Evolutionary conservation across 805 yeast species (phyloP), one percentile per base, ranked within the genome.

Genomic region (Yarrowia sp.): DNA sequence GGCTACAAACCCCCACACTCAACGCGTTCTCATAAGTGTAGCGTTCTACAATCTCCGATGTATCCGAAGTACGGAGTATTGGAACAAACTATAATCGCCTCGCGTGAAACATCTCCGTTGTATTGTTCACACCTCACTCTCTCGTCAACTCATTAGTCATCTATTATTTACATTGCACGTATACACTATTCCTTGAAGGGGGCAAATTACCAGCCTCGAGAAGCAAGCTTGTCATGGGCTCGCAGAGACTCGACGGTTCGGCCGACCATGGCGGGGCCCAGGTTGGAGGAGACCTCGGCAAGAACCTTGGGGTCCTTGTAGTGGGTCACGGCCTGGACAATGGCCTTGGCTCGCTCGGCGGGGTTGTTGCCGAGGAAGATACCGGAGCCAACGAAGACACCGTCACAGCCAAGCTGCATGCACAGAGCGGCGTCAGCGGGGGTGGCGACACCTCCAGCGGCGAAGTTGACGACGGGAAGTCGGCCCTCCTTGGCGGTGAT

Each of bases 401-500:
- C 92, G 75, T 88, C 92, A 74, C 89, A 86, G n/a, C 92, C 92
- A 71, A 88, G 79, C 75, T 87, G 89, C 92, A 90, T 90, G 78
- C 91, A 86, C 72, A 90, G 79, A 22, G 95, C 95, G 35, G 96
- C 96, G 77, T 90, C 96, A 9, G 93, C 87, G 42, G 96, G 96
- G 12, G 96, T 89, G 10, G 96, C 95, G 65, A 90, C 89, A 70
- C 96, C 96, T 52, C 96, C 96, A 38, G 95, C 95, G 49, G 95
- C 94, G 75, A 90, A 90, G 80, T 89, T 90, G 68, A 90, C 95
- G 53, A 90, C 96, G 0, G 93, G 93, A 71, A 90, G 82, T 74
- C 86, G 85, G 41, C 91, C 91, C 10, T 79, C 77, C 71, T 81
- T 80, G 53, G 82, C 82, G 64, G 86, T 80, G 63, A 71, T 64